Evolutionary conservation across 345 rosid species (phyloP), one percentile per base, ranked within the genome.

Genomic region (Gossypium thurberi): DNA sequence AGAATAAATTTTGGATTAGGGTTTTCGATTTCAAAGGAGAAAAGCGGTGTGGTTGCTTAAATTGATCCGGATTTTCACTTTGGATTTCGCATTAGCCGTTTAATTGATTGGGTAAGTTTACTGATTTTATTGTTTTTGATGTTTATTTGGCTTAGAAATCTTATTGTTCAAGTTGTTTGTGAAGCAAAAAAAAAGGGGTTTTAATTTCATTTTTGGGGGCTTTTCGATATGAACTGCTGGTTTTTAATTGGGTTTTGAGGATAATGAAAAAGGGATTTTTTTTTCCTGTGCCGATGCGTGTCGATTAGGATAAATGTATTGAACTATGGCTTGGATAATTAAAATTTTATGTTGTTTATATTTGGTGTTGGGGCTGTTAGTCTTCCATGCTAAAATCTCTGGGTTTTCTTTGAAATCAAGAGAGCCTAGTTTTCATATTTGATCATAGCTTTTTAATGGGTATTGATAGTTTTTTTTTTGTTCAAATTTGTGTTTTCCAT

Each of bases 1-100:
- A 23, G 21, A 55, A 26, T 28, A 46, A 9, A 68, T 3, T 43
- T 28, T 44, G 72, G 50, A 58, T 50, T 69, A 59, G 74, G 78
- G 73, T 50, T 75, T 17, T 60, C 7, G 60, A 65, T 65, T 44
- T 37, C 15, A 9, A 43, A 64, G 25, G 68, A 15, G 33, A 20
- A 10, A 20, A 33, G 40, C 48, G 12, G 67, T 63, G 67, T 2
- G 60, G 28, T 44, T 65, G n/a, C 14, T 65, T 18, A 26, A 44
- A 53, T 55, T 14, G 63, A 55, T 44, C 20, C 48, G 2, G 26
- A 15, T 65, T 48, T 53, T 2, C n/a, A 13, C 11, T 8, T 69
- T 58, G n/a, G 20, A 6, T 10, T 50, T 50, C 7, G 8, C 70
- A n/a, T 42, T 21, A 17, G 5, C 25, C 33, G 14, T 12, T 61